Percentiles rank a stretch among this genome's conserved stretches.
phyloP scores from a whole-genome alignment of 805 yeast genomes.

The Wickerhamomyces rabaulensis region DNA sequence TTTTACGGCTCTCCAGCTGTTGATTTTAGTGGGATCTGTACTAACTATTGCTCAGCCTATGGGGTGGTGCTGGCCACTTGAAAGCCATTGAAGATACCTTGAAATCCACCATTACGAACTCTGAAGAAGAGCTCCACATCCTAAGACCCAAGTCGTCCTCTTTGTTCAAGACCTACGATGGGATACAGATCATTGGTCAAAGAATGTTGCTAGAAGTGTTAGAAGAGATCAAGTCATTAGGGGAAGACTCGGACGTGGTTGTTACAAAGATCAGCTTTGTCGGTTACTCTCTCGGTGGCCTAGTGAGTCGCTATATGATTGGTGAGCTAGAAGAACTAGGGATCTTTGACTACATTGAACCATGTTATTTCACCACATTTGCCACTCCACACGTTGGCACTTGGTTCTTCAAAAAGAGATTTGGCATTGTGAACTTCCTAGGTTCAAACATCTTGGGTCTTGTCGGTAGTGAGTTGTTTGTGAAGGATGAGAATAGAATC shows the following conservation, averaged over 20 bases:
- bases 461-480: slow-evolving; percentile 73
- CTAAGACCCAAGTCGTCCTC: slow-evolving; percentile 57
- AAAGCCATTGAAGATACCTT: slow-evolving; percentile 40
- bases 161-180: slow-evolving; percentile 79
- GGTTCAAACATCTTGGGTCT: slow-evolving; percentile 56
- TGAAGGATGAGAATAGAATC: slow-evolving; percentile 39
- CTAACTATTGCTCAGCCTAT: slow-evolving; percentile 29
- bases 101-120: slow-evolving; percentile 29
- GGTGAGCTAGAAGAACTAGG: slow-evolving; percentile 59
- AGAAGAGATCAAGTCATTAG: slow-evolving; percentile 32
- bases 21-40: background rate
- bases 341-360: slow-evolving; percentile 53
- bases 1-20: too few relatives aligned
- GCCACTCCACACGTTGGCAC: slow-evolving; percentile 77
- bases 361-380: slow-evolving; percentile 60
- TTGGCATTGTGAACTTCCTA: slow-evolving; percentile 37
- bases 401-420: slow-evolving; percentile 37
- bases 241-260: slow-evolving; percentile 23
- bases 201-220: slow-evolving; percentile 64
- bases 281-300: slow-evolving; percentile 90
- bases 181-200: slow-evolving; percentile 68
- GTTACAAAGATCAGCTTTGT: slow-evolving; percentile 61
- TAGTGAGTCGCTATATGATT: slow-evolving; percentile 73
- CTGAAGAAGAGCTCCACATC: slow-evolving; percentile 37
- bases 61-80: slow-evolving; percentile 65